These are phyloP conservation scores for Fagus sylvatica DNA, from an alignment of 306 rosid species.

Conservation along the genomic window DNA sequence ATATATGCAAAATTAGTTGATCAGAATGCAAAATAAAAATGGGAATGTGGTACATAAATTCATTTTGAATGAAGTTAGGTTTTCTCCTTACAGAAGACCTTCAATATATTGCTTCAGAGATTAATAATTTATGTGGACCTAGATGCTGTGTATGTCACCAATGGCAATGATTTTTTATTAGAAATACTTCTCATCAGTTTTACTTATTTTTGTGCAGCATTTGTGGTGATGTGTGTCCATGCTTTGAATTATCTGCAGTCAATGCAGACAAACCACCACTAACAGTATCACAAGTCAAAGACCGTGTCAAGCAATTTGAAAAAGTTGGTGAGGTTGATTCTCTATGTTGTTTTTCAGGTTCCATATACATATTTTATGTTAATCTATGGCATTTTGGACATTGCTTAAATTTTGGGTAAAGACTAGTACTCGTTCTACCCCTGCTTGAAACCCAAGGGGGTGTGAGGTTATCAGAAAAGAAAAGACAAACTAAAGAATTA, in stretches of 20 bases:
- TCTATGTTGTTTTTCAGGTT: conserved; percentile 10
- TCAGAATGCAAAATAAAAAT: background rate
- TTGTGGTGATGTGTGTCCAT: conserved; percentile 70
- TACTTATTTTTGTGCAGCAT: conserved; percentile 57
- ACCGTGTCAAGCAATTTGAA: conserved; percentile 83
- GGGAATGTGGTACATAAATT: background rate
- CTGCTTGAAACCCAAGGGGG: background rate
- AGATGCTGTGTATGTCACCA: background rate
- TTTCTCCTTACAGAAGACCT: background rate
- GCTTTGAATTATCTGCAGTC: conserved; percentile 92
- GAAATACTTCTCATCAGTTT: conserved; percentile 19
- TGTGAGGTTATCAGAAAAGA: no score
- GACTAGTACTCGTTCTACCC: background rate
- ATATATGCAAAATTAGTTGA: background rate
- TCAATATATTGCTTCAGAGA: background rate
- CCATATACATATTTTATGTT: background rate
- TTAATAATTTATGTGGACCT: background rate
- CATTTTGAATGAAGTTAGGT: background rate
- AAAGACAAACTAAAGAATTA: no score
- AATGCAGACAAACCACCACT: conserved; percentile 97
- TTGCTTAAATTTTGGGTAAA: background rate
- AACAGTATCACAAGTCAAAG: conserved; percentile 61
- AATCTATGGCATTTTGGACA: background rate
- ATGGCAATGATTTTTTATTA: conserved; percentile 1
- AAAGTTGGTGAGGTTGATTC: conserved; percentile 63